Base-by-base conservation (phyloP, 208 protist species). In the Leptomonas seymouri region DNA sequence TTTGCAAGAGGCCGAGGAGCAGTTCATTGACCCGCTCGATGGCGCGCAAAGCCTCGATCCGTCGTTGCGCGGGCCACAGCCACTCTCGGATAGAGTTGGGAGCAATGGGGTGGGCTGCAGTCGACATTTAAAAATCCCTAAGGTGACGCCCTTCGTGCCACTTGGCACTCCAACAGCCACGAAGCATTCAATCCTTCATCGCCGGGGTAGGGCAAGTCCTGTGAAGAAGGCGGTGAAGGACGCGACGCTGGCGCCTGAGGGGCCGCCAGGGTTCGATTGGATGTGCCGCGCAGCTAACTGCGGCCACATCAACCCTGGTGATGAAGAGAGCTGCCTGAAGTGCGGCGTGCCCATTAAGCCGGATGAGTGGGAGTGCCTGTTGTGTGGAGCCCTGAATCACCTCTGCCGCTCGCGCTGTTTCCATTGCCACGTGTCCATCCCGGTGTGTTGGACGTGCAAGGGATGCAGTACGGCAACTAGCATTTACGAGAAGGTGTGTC, bases 231-330 rank as follows among this genome's bases (percentile, higher is more conserved):
- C 45, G 3, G 64, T 73, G 25, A 18, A 20, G 23, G 34, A 73
- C 36, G 67, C 39, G 31, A 23, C n/a, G 23, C 49, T 39, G 3
- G 58, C 49, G 16, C 83, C 86, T 5, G 31, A 68, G 4, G 86
- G 89, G 2, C 88, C 88, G 25, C 87, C 88, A 1, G 87, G 88
- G 23, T 93, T 93, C 63, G 91, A 96, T 75, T 96, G 91, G 89
- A 94, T 94, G 88, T 96, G 91, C 72, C 78, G 91, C 28, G 72
- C 78, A 16, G 28, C 56, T 7, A 72, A 41, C 31, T 96, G 91
- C 62, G 84, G 76, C 0, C 78, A 86, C 28, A 80, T 93, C 34
- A 94, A 94, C 60, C 67, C 89, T 4, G 91, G 87, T 14, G 91
- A 96, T 50, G 88, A 94, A 55, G 88, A 93, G 30, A 65, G 34